These are phyloP conservation scores for Lactarius quietus DNA, from an alignment of 768 basidiomycete species.

Conservation along the genomic window DNA sequence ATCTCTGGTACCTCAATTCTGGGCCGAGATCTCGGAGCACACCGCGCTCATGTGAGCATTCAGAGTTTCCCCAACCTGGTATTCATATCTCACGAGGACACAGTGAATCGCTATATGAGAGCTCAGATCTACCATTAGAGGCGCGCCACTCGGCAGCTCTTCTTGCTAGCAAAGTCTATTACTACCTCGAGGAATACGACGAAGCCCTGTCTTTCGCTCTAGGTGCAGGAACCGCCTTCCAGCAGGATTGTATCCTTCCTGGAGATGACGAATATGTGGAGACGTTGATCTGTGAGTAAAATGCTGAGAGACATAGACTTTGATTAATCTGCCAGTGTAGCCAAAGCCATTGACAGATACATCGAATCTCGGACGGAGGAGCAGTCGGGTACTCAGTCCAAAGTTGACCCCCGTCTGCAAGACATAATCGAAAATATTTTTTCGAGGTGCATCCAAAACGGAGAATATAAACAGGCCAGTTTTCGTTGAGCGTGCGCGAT, in stretches of 20 bases:
- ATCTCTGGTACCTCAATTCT: conserved; percentile 87
- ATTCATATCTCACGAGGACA: conserved; percentile 12
- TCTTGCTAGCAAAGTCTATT: conserved; percentile 97
- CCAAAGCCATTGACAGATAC: conserved; percentile 95
- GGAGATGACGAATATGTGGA: conserved; percentile 87
- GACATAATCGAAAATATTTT: conserved; percentile 89
- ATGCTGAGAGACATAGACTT: not conserved
- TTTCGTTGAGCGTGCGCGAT: not conserved
- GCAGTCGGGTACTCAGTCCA: conserved; percentile 43
- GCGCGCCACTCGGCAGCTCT: conserved; percentile 83
- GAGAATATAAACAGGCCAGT: conserved; percentile 85
- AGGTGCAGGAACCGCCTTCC: conserved; percentile 83
- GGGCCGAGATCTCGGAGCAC: conserved; percentile 98
- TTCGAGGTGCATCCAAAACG: conserved; percentile 76
- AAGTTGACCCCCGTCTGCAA: conserved; percentile 77
- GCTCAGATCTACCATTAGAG: conserved; percentile 64
- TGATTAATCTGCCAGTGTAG: conserved; percentile 38
- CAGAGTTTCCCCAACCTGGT: not conserved
- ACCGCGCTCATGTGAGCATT: conserved; percentile 77
- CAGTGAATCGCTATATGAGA: conserved; percentile 91
- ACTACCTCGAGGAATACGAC: conserved; percentile 92
- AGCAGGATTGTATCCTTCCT: conserved; percentile 57
- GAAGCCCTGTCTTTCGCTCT: conserved; percentile 96
- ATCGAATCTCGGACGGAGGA: conserved; percentile 66
- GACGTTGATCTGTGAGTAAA: conserved; percentile 83